Conservation (phyloP, 2,329 filamentous ascomycete genomes). For the Alternaria brassicicola region DNA sequence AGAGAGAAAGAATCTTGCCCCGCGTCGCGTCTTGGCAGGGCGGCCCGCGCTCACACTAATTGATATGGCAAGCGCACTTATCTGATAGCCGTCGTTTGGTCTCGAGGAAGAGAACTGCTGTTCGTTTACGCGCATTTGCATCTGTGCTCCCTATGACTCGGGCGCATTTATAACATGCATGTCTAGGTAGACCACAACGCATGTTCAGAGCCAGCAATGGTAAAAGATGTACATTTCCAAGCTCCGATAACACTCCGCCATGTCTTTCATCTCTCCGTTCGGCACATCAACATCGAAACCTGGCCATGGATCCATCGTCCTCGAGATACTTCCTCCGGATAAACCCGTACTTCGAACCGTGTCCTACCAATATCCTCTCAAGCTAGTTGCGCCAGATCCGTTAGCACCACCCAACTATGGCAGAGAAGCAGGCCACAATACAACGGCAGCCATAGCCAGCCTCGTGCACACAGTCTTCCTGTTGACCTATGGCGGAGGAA, state of each 20-base stretch:
- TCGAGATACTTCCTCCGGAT: slow-evolving; percentile 72
- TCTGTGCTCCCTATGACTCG: not conserved
- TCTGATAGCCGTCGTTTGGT: not conserved
- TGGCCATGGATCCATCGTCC: slow-evolving; percentile 78
- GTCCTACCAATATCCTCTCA: slow-evolving; percentile 92
- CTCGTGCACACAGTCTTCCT: slow-evolving; percentile 82
- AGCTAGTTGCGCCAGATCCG: slow-evolving; percentile 82
- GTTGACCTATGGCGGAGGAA: slow-evolving; percentile 90
- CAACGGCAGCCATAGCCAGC: slow-evolving; percentile 27
- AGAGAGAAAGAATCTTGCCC: slow-evolving; percentile 8
- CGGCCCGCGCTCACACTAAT: slow-evolving; percentile 8
- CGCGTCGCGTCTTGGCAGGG: slow-evolving; percentile 9
- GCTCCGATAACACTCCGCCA: slow-evolving; percentile 23
- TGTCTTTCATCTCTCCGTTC: slow-evolving; percentile 69
- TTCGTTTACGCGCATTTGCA: not conserved
- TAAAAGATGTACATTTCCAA: slow-evolving; percentile 18
- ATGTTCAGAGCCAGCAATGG: not conserved
- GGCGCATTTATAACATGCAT: not conserved
- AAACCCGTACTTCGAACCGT: slow-evolving; percentile 75
- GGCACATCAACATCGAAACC: slow-evolving; percentile 73
- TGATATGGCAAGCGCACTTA: not conserved
- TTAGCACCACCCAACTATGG: slow-evolving; percentile 59
- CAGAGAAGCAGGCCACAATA: not conserved
- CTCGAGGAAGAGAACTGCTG: not conserved
- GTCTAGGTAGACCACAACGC: not conserved